Percentiles rank a stretch among this genome's conserved stretches.
Conservation (phyloP, 2,329 filamentous ascomycete genomes). For the Aureobasidium subglaciale region DNA sequence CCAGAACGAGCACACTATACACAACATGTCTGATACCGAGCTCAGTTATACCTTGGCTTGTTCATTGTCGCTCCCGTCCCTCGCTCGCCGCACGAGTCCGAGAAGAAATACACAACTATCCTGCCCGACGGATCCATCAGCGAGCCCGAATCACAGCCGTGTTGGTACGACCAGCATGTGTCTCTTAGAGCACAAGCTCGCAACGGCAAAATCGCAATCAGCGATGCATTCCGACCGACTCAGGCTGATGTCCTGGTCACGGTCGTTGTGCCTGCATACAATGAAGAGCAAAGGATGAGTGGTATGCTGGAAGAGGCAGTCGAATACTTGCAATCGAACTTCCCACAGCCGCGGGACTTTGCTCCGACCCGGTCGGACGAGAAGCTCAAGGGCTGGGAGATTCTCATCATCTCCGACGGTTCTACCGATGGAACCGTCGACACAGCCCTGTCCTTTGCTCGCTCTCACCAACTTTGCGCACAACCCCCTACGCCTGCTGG, state of each 20-base stretch:
- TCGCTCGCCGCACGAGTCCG: slow-evolving; percentile 63
- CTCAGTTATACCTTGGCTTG: slow-evolving; percentile 42
- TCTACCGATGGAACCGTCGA: slow-evolving; percentile 75
- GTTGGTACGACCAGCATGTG: slow-evolving; percentile 77
- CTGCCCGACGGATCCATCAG: slow-evolving; percentile 55
- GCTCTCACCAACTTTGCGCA: slow-evolving; percentile 52
- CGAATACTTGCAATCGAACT: slow-evolving; percentile 70
- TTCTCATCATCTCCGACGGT: slow-evolving; percentile 85
- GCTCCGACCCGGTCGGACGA: slow-evolving; percentile 25
- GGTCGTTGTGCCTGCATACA: slow-evolving; percentile 90
- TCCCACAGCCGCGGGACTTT: slow-evolving; percentile 36
- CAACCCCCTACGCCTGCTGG: slow-evolving; percentile 33
- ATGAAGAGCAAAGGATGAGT: slow-evolving; percentile 76
- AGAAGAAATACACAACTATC: slow-evolving; percentile 79
- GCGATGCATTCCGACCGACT: slow-evolving; percentile 56
- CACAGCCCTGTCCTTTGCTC: slow-evolving; percentile 73
- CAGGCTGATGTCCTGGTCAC: slow-evolving; percentile 77
- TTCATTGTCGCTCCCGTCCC: slow-evolving; percentile 74
- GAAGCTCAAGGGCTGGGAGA: slow-evolving; percentile 68
- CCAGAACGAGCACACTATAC: background rate
- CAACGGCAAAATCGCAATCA: slow-evolving; percentile 24
- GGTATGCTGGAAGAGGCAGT: slow-evolving; percentile 89
- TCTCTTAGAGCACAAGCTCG: slow-evolving; percentile 45
- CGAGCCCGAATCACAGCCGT: slow-evolving; percentile 57
- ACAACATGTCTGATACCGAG: background rate